Evolutionary conservation across 257 asterid species (phyloP).

Genomic region (Ilex asprella): DNA sequence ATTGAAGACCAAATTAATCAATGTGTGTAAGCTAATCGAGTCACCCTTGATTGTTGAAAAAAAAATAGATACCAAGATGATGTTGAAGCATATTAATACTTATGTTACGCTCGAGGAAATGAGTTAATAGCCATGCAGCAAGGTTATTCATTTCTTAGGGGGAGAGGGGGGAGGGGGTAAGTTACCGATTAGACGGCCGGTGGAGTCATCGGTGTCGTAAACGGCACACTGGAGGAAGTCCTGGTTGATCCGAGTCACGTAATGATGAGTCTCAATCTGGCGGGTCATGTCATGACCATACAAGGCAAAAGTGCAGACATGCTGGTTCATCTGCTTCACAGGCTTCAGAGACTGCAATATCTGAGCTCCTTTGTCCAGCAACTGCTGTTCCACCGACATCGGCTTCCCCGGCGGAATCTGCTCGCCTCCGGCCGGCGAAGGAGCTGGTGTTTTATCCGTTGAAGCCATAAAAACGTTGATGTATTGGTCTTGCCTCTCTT

Average conservation of each 20-base stretch:
- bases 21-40: neutral
- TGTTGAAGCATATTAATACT: neutral
- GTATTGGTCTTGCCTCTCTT: no score
- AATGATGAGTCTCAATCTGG: conserved; percentile 77
- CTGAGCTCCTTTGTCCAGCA: conserved; percentile 6
- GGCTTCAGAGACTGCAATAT: conserved; percentile 66
- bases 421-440: neutral
- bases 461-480: neutral
- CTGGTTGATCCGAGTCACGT: conserved; percentile 44
- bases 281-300: conserved; percentile 82
- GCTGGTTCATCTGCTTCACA: conserved; percentile 60
- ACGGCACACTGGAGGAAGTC: conserved; percentile 84
- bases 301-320: conserved; percentile 74
- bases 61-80: neutral
- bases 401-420: neutral
- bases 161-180: neutral
- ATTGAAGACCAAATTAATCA: no score
- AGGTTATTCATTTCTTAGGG: neutral
- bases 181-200: conserved; percentile 70
- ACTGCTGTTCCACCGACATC: neutral
- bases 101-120: neutral
- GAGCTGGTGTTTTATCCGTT: neutral
- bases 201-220: conserved; percentile 64
- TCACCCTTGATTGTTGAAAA: neutral
- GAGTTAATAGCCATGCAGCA: neutral